Percentiles rank a stretch among this genome's conserved stretches.
phyloP scores from a whole-genome alignment of 768 basidiomycete genomes.

The Mycena rebaudengoi region DNA sequence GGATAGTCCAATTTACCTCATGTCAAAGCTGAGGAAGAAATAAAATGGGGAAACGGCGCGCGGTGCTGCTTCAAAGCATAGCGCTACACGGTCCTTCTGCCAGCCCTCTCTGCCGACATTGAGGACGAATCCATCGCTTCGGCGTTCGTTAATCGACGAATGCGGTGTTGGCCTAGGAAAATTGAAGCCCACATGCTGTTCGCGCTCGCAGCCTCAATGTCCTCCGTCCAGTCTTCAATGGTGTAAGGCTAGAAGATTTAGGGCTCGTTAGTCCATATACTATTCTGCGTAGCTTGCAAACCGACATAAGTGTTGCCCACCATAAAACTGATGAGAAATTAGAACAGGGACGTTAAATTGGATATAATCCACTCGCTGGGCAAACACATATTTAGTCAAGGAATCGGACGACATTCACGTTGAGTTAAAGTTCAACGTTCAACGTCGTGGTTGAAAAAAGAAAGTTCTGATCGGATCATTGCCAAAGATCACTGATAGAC shows the following conservation, averaged over 20 bases:
- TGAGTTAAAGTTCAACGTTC: too few relatives aligned
- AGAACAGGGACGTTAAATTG: too few relatives aligned
- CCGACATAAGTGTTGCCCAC: constrained; percentile 46
- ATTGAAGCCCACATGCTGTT: constrained; percentile 32
- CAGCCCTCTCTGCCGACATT: constrained; percentile 54
- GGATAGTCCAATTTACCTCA: constrained; percentile 31
- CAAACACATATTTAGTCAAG: constrained; percentile 26
- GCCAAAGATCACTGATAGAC: too few relatives aligned
- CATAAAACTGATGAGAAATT: constrained; percentile 39
- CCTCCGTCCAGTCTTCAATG: constrained; percentile 38
- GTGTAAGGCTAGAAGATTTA: constrained; percentile 36
- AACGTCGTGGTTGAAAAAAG: too few relatives aligned
- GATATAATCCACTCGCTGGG: constrained; percentile 23
- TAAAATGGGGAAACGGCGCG: constrained; percentile 37
- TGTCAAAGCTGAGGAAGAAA: constrained; percentile 48
- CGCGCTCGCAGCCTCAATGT: constrained; percentile 35
- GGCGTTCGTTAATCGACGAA: background rate
- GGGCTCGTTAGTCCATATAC: too few relatives aligned
- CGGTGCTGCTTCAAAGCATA: constrained; percentile 49
- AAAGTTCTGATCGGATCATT: too few relatives aligned
- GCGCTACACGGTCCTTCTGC: constrained; percentile 43
- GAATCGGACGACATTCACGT: background rate
- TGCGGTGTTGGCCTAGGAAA: background rate
- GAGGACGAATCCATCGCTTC: constrained; percentile 53
- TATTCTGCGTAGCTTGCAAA: background rate